These are phyloP conservation scores for Diaporthe capsici DNA, from an alignment of 2,329 filamentous ascomycete species.

Conservation along the genomic window DNA sequence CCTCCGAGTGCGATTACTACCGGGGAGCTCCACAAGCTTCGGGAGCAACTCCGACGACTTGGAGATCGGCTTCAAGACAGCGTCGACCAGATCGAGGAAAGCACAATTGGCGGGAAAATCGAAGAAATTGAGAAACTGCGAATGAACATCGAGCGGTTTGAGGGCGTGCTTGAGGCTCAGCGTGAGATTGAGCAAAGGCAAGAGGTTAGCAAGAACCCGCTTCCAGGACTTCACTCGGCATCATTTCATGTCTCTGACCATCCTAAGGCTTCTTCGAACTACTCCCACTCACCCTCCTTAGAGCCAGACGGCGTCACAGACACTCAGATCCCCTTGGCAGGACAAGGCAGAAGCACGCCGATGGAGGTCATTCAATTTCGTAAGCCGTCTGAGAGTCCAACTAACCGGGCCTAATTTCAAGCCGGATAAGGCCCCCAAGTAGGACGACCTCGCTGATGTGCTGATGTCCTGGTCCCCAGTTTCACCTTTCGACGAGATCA, in stretches of 20 bases:
- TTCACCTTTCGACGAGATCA: background rate
- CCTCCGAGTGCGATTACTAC: background rate
- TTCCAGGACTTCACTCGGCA: too few species aligned
- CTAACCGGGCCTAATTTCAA: too few species aligned
- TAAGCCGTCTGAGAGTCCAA: too few species aligned
- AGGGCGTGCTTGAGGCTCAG: background rate
- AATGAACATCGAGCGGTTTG: background rate
- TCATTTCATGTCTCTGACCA: too few species aligned
- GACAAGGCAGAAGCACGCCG: too few species aligned
- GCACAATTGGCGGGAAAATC: background rate
- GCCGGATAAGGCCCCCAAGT: background rate
- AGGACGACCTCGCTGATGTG: background rate
- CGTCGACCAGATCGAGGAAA: background rate
- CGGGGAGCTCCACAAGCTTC: too few species aligned
- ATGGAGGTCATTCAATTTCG: too few species aligned
- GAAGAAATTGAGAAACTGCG: background rate
- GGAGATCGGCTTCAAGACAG: background rate
- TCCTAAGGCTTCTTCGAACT: background rate
- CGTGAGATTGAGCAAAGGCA: background rate
- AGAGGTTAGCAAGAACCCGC: background rate
- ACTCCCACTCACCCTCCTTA: background rate
- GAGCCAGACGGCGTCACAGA: too few species aligned
- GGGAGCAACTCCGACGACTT: background rate
- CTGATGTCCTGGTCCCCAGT: background rate
- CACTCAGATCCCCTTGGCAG: too few species aligned